phyloP scores from a whole-genome alignment of 768 basidiomycete genomes.

The Suillus decipiens region DNA sequence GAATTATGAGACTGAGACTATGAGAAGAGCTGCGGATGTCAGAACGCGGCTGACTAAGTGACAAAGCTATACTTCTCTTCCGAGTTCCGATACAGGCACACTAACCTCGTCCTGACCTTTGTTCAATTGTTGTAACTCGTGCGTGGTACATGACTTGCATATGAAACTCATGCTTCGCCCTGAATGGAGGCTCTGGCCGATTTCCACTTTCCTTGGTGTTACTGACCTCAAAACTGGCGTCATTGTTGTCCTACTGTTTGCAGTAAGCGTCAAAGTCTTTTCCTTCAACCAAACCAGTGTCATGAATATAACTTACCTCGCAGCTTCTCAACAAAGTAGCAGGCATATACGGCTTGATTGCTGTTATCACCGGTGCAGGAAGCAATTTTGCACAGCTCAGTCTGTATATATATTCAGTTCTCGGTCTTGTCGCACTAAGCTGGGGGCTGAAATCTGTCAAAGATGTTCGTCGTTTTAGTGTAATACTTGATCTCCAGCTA shows the following conservation, averaged over 20 bases:
- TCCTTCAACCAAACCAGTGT: not conserved
- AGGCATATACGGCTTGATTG: conserved; percentile 94
- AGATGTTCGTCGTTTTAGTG: conserved; percentile 54
- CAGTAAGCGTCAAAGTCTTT: conserved; percentile 50
- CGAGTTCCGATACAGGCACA: not conserved
- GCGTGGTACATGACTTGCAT: conserved; percentile 34
- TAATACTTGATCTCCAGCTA: conserved; percentile 11
- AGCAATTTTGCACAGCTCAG: conserved; percentile 91
- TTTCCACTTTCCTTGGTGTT: conserved; percentile 80
- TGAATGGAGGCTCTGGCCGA: conserved; percentile 82
- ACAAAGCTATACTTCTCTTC: not conserved
- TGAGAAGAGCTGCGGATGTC: not conserved
- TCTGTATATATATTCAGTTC: conserved; percentile 90
- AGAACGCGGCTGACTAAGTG: not conserved
- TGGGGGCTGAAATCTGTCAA: conserved; percentile 91
- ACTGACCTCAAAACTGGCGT: conserved; percentile 96
- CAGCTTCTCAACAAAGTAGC: conserved; percentile 97
- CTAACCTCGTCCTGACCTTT: not conserved
- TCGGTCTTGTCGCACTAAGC: conserved; percentile 73
- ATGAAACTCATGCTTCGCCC: conserved; percentile 85
- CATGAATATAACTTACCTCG: conserved; percentile 18
- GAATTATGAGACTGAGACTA: conserved; percentile 9
- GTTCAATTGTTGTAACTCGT: not conserved
- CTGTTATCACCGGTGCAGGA: conserved; percentile 86
- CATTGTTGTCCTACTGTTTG: conserved; percentile 84